phyloP scores from a whole-genome alignment of 2,329 filamentous ascomycete genomes.

The Ascochyta pisi region DNA sequence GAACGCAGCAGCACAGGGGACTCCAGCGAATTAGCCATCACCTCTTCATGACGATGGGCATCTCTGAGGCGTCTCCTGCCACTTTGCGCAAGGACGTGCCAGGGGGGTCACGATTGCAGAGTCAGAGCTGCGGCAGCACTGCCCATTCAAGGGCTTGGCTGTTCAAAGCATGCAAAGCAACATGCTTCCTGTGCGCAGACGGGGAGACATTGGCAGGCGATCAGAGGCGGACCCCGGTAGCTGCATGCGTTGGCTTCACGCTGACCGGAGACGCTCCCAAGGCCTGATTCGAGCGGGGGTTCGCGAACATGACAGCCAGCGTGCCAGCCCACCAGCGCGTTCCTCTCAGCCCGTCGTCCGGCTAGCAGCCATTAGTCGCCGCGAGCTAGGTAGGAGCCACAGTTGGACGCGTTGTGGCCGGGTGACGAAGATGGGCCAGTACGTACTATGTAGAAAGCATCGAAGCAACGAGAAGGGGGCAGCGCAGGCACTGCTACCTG shows the following conservation, averaged over 20 bases:
- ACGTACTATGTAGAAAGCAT: background rate
- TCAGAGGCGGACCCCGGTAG: conserved; percentile 40
- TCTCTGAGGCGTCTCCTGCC: conserved; percentile 9
- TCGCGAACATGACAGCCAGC: conserved; percentile 25
- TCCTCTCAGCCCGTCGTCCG: conserved; percentile 20
- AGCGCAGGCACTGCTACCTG: too few relatives aligned
- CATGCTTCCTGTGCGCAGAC: conserved; percentile 34
- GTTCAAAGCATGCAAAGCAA: conserved; percentile 32
- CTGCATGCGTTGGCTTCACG: conserved; percentile 47
- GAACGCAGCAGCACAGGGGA: conserved; percentile 2
- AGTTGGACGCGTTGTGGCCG: conserved; percentile 13
- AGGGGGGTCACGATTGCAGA: conserved; percentile 14
- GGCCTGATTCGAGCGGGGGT: conserved; percentile 38
- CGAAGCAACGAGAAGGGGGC: background rate
- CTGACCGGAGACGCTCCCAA: conserved; percentile 30
- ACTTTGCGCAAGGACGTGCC: conserved; percentile 15
- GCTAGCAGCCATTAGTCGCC: conserved; percentile 15
- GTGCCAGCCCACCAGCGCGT: conserved; percentile 19
- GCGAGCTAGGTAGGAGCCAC: conserved; percentile 14
- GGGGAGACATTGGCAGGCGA: conserved; percentile 42
- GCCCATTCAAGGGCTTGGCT: conserved; percentile 39
- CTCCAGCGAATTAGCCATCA: conserved; percentile 4
- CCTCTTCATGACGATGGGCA: conserved; percentile 9
- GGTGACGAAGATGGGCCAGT: background rate
- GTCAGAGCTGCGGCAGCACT: conserved; percentile 32